Conservation (phyloP, 495 filamentous ascomycete genomes). For the Penicillium odoratum region DNA sequence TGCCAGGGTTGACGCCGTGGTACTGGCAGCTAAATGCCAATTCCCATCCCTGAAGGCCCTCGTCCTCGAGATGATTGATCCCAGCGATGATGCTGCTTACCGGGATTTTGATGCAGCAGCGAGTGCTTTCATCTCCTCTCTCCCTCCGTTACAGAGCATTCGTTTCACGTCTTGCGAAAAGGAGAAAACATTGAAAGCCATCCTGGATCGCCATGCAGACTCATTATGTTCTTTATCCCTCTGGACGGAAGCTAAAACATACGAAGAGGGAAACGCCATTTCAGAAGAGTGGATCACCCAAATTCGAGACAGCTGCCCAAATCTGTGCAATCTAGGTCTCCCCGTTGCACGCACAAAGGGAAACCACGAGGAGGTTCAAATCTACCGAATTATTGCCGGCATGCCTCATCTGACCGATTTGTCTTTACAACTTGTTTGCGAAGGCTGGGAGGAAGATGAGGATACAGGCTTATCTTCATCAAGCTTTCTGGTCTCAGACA, state of each 20-base stretch:
- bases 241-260: not conserved
- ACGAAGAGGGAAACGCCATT: not conserved
- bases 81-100: too few species aligned
- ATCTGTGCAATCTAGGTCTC: not conserved
- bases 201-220: not conserved
- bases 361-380: not conserved
- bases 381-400: not conserved
- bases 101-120: not conserved
- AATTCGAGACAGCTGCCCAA: not conserved
- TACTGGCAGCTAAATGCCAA: not conserved
- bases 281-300: not conserved
- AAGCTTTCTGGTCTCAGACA: not conserved
- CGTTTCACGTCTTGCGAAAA: not conserved
- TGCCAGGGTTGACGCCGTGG: not conserved
- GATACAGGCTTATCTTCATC: not conserved
- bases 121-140: not conserved
- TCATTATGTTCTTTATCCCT: not conserved
- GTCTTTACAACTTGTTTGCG: not conserved
- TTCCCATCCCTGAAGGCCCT: not conserved
- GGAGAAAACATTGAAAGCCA: not conserved
- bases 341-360: not conserved
- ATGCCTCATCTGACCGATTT: not conserved
- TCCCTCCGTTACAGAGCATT: not conserved
- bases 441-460: not conserved
- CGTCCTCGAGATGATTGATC: not conserved